Conservation (phyloP, 1,284 basidiomycete species). For the Malassezia yamatoensis region DNA sequence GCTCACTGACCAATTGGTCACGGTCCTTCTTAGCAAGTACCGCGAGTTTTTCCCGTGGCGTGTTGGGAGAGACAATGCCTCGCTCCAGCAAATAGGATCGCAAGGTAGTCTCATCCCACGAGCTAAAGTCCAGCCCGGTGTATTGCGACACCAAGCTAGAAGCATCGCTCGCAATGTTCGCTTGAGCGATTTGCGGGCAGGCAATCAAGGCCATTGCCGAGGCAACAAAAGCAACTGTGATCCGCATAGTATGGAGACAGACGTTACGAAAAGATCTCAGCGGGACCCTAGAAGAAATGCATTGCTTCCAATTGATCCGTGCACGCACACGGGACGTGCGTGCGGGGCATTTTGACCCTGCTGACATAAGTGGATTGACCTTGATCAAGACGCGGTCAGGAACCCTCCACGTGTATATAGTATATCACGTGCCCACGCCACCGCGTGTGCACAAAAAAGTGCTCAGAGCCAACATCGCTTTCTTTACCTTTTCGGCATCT, state of each 20-base stretch:
- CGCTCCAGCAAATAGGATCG: conserved; percentile 45
- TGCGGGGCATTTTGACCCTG: not conserved
- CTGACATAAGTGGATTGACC: not conserved
- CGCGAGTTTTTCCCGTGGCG: conserved; percentile 38
- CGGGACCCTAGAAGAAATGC: not conserved
- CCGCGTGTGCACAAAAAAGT: not conserved
- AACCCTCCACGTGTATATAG: not conserved
- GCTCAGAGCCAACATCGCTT: not conserved
- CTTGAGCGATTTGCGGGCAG: conserved; percentile 26
- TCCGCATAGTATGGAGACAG: conserved; percentile 2
- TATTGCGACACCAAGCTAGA: conserved; percentile 28
- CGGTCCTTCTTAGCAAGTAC: conserved; percentile 41
- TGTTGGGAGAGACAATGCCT: conserved; percentile 41
- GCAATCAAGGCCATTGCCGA: conserved; percentile 23
- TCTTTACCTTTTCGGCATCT: not conserved
- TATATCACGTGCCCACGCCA: not conserved
- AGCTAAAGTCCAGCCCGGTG: conserved; percentile 36
- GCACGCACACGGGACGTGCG: conserved; percentile 1
- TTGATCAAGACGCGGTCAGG: too few species aligned
- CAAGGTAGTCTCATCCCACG: conserved; percentile 41
- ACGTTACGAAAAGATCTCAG: not conserved
- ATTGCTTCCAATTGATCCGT: not conserved
- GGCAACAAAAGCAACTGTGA: not conserved
- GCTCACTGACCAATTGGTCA: conserved; percentile 18
- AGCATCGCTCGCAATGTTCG: conserved; percentile 33